These are phyloP conservation scores for Globisporangium nagaii DNA, from an alignment of 352 stramenopile genomes.

Conservation along the genomic window DNA sequence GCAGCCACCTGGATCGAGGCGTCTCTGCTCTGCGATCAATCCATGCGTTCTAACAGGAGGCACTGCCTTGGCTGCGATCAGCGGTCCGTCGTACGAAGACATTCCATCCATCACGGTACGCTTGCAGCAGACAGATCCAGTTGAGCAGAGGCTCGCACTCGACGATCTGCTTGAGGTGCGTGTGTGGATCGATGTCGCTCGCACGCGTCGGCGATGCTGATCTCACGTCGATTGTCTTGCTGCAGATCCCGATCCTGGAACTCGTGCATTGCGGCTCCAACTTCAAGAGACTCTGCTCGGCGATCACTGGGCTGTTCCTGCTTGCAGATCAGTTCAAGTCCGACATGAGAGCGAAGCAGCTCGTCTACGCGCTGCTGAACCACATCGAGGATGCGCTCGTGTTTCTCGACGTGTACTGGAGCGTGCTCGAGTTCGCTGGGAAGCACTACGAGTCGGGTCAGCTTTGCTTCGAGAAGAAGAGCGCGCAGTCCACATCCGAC, in stretches of 20 bases:
- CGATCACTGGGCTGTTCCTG: slow-evolving; percentile 30
- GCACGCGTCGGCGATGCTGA: too few species aligned
- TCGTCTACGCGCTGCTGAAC: slow-evolving; percentile 36
- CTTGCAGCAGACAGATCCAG: background rate
- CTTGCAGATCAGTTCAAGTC: slow-evolving; percentile 10
- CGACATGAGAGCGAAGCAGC: slow-evolving; percentile 13
- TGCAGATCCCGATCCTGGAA: slow-evolving; percentile 45
- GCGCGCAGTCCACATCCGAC: slow-evolving; percentile 8
- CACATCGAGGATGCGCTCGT: slow-evolving; percentile 39
- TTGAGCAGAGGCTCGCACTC: slow-evolving; percentile 2
- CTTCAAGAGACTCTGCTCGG: slow-evolving; percentile 25
- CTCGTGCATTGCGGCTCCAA: slow-evolving; percentile 37
- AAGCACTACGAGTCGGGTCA: slow-evolving; percentile 14
- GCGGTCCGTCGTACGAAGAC: slow-evolving; percentile 9
- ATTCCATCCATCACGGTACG: slow-evolving; percentile 7
- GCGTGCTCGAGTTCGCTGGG: slow-evolving; percentile 41
- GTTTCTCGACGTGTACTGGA: slow-evolving; percentile 47
- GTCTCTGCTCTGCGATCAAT: too few species aligned
- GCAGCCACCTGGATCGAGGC: background rate
- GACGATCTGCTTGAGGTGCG: slow-evolving; percentile 10
- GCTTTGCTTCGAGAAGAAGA: slow-evolving; percentile 22
- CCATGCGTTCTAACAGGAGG: background rate
- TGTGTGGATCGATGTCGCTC: background rate
- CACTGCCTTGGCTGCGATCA: background rate
- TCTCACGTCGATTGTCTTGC: background rate